A percentile compares a stretch with the other conserved stretches of the same genome.
These are phyloP conservation scores for Huntiella savannae DNA, from an alignment of 2,329 filamentous ascomycete genomes.

Conservation along the genomic window DNA sequence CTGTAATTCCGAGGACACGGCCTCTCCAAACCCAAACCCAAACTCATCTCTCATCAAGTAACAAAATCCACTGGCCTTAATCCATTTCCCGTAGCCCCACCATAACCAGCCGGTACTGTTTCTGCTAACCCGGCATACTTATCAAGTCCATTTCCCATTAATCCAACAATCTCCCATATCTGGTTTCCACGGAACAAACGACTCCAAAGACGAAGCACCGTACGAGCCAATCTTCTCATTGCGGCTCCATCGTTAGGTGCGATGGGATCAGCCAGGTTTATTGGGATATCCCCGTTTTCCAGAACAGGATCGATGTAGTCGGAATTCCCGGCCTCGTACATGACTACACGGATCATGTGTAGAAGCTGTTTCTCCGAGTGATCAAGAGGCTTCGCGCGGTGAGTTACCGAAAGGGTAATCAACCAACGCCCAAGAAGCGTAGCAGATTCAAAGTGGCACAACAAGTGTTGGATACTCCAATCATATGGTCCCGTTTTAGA, in stretches of 20 bases:
- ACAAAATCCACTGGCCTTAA: slow-evolving; percentile 4
- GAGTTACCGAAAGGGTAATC: slow-evolving; percentile 33
- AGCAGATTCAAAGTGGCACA: slow-evolving; percentile 43
- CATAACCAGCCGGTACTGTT: not conserved
- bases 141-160: slow-evolving; percentile 37
- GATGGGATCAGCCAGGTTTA: slow-evolving; percentile 22
- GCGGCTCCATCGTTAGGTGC: slow-evolving; percentile 29
- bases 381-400: slow-evolving; percentile 29
- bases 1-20: no score
- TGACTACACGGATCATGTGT: slow-evolving; percentile 36
- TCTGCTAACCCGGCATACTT: slow-evolving; percentile 25
- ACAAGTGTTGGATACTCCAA: slow-evolving; percentile 43
- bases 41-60: not conserved
- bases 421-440: slow-evolving; percentile 42
- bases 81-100: not conserved
- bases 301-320: slow-evolving; percentile 39
- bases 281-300: slow-evolving; percentile 16
- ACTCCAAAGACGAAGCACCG: slow-evolving; percentile 40
- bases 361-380: slow-evolving; percentile 35
- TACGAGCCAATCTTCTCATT: slow-evolving; percentile 35
- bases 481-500: slow-evolving; percentile 40
- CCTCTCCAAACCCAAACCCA: no score
- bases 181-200: slow-evolving; percentile 43
- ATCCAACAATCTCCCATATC: slow-evolving; percentile 39
- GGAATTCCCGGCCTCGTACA: slow-evolving; percentile 44